Base-by-base conservation (phyloP, 2,329 filamentous ascomycete species). In the Salinomyces thailandicus region DNA sequence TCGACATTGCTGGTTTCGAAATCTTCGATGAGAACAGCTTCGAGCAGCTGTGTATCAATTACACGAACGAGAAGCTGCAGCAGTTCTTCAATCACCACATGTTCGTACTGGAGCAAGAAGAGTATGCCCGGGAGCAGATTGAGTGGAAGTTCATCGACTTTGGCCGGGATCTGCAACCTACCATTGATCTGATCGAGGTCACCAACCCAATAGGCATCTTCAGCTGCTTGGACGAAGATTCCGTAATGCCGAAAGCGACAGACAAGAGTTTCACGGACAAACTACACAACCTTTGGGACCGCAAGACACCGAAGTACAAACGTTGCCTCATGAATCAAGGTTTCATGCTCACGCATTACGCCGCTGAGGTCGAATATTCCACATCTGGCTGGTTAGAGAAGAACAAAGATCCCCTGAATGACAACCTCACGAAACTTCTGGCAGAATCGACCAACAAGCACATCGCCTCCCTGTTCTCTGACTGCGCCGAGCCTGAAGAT, bases 111-210 rank as follows among this genome's bases (percentile, higher is more conserved):
- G 91, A 98, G 58, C 91, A 98, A 55, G 91, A 98, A 60, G 91
- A 98, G 59, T 98, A 98, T 59, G 87, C 91, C 6, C 72, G 89
- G 32, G 91, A 98, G 58, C 85, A 95, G 60, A 98, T 98, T 49
- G 91, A 98, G 62, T 98, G 91, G 91, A 86, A 96, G 55, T 98
- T 98, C 58, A 98, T 98, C 55, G 91, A 98, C 61, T 98, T 98
- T 57, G 91, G 91, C 13, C 86, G 87, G 43, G 91, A 98, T 55
- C 69, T 98, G 17, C 93, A 98, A 58, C 91, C 91, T 0, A 98
- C 91, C 0, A 98, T 98, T 50, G 91, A 98, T 53, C 71, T 98
- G 30, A 98, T 98, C 45, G 91, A 98, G 61, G 62, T 98, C 20
- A 75, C 91, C 0, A 98, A 98, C 50, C 91, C 91, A 0, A 98